Evolutionary conservation across 129 eudicot species (phyloP).

Genomic region (Flaveria sonorensis): DNA sequence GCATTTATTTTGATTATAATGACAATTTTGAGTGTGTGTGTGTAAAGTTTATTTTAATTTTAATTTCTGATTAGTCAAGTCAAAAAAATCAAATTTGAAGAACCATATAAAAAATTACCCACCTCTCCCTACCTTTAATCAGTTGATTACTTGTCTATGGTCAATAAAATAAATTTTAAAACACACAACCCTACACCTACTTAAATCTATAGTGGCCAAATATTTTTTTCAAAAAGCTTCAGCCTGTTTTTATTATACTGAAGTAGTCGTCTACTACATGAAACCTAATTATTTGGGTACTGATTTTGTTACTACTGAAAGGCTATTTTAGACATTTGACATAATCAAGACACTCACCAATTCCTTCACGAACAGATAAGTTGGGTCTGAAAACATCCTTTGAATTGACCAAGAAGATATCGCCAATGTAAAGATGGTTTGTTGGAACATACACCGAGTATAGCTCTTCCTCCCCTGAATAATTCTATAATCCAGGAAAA

Average conservation of each 20-base stretch:
- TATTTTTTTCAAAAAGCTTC: neutral
- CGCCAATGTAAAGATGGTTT: slow-evolving; percentile 87
- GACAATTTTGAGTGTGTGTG: neutral
- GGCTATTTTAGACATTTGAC: neutral
- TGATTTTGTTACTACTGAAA: neutral
- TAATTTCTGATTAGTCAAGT: too few species aligned
- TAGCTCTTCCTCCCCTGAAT: slow-evolving; percentile 81
- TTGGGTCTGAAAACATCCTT: slow-evolving; percentile 81
- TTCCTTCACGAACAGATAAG: slow-evolving; percentile 90
- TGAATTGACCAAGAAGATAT: slow-evolving; percentile 74
- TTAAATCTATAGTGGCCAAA: neutral
- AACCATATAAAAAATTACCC: neutral
- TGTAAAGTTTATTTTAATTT: too few species aligned
- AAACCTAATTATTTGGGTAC: neutral
- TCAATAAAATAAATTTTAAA: too few species aligned
- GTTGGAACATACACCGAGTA: slow-evolving; percentile 85
- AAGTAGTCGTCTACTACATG: neutral
- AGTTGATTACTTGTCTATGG: too few species aligned
- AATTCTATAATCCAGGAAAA: slow-evolving; percentile 40
- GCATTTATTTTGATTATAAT: too few species aligned
- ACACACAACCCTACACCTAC: neutral
- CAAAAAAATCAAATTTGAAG: neutral
- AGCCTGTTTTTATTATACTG: neutral
- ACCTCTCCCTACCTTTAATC: neutral
- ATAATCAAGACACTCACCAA: slow-evolving; percentile 48